A percentile compares a stretch with the other conserved stretches of the same genome.
phyloP scores from a whole-genome alignment of 306 rosid species.

The Vigna nakashimae region DNA sequence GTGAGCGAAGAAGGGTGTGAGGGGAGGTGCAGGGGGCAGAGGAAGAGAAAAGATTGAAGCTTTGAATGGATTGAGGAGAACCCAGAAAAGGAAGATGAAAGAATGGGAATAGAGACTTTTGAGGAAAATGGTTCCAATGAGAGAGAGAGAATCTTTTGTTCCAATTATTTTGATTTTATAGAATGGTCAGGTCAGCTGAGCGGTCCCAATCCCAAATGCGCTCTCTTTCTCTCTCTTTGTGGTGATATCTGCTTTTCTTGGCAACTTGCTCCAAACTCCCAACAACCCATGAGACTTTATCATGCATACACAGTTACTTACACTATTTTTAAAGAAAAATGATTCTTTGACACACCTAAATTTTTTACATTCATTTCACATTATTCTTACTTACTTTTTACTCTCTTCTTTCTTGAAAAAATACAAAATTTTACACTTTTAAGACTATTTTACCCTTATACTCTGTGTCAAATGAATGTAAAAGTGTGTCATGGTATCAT shows the following conservation, averaged over 20 bases:
- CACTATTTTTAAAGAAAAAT: no score
- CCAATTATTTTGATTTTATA: slow-evolving; percentile 25
- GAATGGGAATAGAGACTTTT: slow-evolving; percentile 33
- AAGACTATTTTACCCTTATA: no score
- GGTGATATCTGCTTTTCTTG: slow-evolving; percentile 15
- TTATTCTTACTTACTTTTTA: no score
- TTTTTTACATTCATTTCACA: no score
- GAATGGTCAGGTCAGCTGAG: slow-evolving; percentile 2
- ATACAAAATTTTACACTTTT: no score
- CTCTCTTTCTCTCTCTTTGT: background rate
- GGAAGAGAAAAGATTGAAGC: slow-evolving; percentile 27
- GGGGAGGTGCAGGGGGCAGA: slow-evolving; percentile 45
- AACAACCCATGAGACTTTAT: slow-evolving; percentile 16
- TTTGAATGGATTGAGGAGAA: slow-evolving; percentile 39
- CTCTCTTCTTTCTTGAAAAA: no score
- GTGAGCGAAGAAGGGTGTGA: slow-evolving; percentile 54
- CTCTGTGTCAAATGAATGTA: no score
- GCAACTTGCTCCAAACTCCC: slow-evolving; percentile 24
- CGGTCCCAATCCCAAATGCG: slow-evolving; percentile 39
- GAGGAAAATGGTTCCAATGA: slow-evolving; percentile 45
- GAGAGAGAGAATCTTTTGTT: slow-evolving; percentile 20
- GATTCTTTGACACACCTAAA: no score
- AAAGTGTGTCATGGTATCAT: no score
- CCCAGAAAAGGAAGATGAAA: slow-evolving; percentile 7
- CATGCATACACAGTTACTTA: background rate